A percentile compares a stretch with the other conserved stretches of the same genome.
These are phyloP conservation scores for Globisporangium okanoganense DNA, from an alignment of 352 stramenopile species.

Conservation along the genomic window DNA sequence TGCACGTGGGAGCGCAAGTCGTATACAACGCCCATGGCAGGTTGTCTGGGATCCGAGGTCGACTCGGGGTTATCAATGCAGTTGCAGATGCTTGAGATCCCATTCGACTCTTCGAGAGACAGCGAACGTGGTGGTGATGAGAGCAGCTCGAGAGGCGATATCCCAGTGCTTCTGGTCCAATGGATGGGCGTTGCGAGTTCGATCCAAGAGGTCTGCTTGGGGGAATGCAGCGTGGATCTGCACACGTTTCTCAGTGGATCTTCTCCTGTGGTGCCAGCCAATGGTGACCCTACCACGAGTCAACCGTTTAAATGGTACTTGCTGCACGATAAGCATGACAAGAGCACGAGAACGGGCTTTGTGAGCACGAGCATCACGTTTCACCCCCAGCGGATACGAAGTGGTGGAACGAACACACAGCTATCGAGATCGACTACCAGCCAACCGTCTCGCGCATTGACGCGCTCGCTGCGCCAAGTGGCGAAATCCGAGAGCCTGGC, in stretches of 20 bases:
- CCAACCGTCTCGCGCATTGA: background rate
- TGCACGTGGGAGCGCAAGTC: slow-evolving; percentile 7
- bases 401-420: too few species aligned
- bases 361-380: slow-evolving; percentile 19
- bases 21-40: background rate
- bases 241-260: background rate
- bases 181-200: slow-evolving; percentile 21
- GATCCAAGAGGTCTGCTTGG: slow-evolving; percentile 28
- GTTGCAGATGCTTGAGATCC: slow-evolving; percentile 2
- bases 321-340: slow-evolving; percentile 21
- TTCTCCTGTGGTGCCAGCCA: background rate
- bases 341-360: slow-evolving; percentile 13
- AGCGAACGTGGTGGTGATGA: background rate
- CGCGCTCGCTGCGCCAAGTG: background rate
- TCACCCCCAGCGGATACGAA: slow-evolving; percentile 1
- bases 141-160: background rate
- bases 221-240: slow-evolving; percentile 19
- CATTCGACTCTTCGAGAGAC: slow-evolving; percentile 5
- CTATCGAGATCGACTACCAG: background rate
- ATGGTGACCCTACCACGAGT: background rate
- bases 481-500: slow-evolving; percentile 23
- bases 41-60: too few species aligned
- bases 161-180: slow-evolving; percentile 18
- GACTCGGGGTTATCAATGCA: background rate
- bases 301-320: slow-evolving; percentile 17